Conservation (phyloP, 1,284 basidiomycete genomes). For the Leccinum pachyderme region DNA sequence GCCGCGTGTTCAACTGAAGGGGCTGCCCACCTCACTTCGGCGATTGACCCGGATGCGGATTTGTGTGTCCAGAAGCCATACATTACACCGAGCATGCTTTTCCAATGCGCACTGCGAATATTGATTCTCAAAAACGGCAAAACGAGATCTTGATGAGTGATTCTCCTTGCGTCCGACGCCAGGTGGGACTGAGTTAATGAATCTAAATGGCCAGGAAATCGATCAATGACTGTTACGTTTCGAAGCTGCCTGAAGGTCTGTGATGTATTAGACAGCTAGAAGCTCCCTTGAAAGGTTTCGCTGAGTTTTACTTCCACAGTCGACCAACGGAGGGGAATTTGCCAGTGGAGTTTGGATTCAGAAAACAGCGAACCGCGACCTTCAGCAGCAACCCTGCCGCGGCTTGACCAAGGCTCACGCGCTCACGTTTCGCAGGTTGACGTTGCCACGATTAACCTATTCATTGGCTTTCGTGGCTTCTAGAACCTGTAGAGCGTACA, state of each 20-base stretch:
- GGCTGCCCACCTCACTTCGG: conserved; percentile 30
- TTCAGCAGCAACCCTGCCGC: neutral
- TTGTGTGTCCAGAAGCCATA: conserved; percentile 24
- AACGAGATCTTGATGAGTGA: conserved; percentile 1
- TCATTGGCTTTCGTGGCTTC: neutral
- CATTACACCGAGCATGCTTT: conserved; percentile 24
- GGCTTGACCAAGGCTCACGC: neutral
- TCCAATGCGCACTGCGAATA: conserved; percentile 22
- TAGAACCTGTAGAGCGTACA: neutral
- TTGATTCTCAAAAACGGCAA: conserved; percentile 5
- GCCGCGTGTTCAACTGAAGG: conserved; percentile 29
- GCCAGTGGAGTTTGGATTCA: conserved; percentile 4
- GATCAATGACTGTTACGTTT: neutral
- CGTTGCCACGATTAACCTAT: neutral
- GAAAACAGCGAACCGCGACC: neutral
- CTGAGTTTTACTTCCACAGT: neutral
- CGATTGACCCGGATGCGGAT: conserved; percentile 21
- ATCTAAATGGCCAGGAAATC: neutral
- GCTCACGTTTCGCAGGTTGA: conserved; percentile 9
- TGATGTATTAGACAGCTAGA: neutral
- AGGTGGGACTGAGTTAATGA: conserved; percentile 23
- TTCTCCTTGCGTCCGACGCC: neutral
- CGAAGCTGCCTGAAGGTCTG: neutral
- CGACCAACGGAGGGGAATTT: neutral
- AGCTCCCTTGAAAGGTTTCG: neutral